Conservation (phyloP, 768 basidiomycete genomes). For the Pisolithus tinctorius region DNA sequence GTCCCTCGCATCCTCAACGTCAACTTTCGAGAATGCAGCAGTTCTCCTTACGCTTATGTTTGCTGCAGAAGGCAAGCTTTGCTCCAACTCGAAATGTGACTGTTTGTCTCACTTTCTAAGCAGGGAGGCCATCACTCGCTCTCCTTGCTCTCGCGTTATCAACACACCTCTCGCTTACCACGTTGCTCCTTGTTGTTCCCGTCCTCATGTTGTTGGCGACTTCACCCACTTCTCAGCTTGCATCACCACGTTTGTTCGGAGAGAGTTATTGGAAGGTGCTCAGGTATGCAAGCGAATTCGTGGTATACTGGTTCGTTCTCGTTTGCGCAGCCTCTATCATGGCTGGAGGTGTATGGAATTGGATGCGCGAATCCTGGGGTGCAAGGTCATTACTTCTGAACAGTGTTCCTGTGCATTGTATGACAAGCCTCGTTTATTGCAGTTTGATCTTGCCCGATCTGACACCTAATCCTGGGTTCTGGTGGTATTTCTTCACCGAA, state of each 20-base stretch:
- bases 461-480: conserved; percentile 89
- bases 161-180: conserved; percentile 66
- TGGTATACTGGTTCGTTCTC: conserved; percentile 42
- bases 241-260: conserved; percentile 42
- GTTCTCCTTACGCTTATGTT: conserved; percentile 62
- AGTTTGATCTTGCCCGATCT: conserved; percentile 83
- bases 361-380: conserved; percentile 81
- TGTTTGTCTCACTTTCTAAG: neutral
- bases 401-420: neutral
- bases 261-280: conserved; percentile 4
- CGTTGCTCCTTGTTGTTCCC: conserved; percentile 59
- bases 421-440: neutral
- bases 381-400: conserved; percentile 47
- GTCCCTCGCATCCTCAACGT: conserved; percentile 75
- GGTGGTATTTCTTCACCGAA: conserved; percentile 99
- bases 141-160: conserved; percentile 67
- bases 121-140: conserved; percentile 54
- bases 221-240: conserved; percentile 60
- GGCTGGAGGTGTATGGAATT: conserved; percentile 54
- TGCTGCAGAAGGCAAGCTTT: conserved; percentile 53
- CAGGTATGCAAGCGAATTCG: conserved; percentile 41
- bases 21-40: conserved; percentile 73
- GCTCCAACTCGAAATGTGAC: neutral
- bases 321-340: conserved; percentile 41
- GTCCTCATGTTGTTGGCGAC: conserved; percentile 57